phyloP scores from a whole-genome alignment of 2,329 filamentous ascomycete genomes.

The Neoscytalidium dimidiatum region DNA sequence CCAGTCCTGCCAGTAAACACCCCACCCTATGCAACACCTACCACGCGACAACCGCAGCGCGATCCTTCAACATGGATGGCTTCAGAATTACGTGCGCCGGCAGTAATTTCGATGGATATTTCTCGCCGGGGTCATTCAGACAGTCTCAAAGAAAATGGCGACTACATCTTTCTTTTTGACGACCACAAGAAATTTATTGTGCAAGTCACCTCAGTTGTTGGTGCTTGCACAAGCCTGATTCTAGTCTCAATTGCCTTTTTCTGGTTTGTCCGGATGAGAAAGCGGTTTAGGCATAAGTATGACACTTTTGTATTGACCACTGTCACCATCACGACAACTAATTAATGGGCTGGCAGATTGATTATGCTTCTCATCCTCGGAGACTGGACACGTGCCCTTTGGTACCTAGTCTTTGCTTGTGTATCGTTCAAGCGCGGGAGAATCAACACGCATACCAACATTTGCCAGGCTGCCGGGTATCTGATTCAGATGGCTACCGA shows the following conservation, averaged over 20 bases:
- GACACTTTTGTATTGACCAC: conserved; percentile 25
- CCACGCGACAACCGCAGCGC: background rate
- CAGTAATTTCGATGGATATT: too few relatives aligned
- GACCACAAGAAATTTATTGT: conserved; percentile 30
- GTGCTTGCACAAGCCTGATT: conserved; percentile 27
- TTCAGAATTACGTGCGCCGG: background rate
- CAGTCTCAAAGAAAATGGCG: background rate
- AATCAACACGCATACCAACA: conserved; percentile 46
- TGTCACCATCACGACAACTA: background rate
- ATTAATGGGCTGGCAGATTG: conserved; percentile 50
- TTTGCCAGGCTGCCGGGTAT: conserved; percentile 71
- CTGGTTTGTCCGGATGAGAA: conserved; percentile 74
- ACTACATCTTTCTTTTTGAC: conserved; percentile 23
- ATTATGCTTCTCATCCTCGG: conserved; percentile 74
- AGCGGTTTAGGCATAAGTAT: conserved; percentile 73
- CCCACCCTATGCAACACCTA: background rate
- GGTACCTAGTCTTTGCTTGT: conserved; percentile 67
- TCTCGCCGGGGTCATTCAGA: background rate
- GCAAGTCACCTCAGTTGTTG: conserved; percentile 36
- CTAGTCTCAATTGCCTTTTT: conserved; percentile 42
- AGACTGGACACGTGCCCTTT: conserved; percentile 70
- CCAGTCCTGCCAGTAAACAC: too few relatives aligned
- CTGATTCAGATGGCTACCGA: conserved; percentile 67
- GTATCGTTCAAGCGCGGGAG: conserved; percentile 57
- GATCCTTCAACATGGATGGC: background rate